These are phyloP conservation scores for Sonneratia caseolaris DNA, from an alignment of 345 rosid species.

Conservation along the genomic window DNA sequence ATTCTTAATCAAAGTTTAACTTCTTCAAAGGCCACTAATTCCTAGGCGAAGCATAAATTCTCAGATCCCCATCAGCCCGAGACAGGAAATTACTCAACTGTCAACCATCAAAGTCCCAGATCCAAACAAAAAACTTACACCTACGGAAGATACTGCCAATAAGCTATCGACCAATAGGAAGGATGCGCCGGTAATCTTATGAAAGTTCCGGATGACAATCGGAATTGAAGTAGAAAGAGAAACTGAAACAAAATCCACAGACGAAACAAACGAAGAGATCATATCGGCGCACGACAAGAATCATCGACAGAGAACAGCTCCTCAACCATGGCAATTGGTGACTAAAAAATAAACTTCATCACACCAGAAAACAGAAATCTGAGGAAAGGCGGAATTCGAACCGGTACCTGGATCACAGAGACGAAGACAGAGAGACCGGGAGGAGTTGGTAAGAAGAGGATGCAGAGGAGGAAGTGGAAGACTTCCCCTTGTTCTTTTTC, in stretches of 20 bases:
- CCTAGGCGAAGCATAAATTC: neutral
- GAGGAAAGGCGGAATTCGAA: neutral
- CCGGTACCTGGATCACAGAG: neutral
- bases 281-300: neutral
- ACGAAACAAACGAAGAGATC: neutral
- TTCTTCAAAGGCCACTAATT: neutral
- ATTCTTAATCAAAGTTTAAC: neutral
- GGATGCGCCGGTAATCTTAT: neutral
- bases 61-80: neutral
- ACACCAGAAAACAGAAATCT: neutral
- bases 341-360: neutral
- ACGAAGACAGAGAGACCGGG: neutral
- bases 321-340: neutral
- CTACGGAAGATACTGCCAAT: neutral
- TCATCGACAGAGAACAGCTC: neutral
- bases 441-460: neutral
- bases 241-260: neutral
- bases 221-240: neutral
- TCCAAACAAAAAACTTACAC: neutral
- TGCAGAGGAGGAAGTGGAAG: neutral
- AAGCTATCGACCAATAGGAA: neutral
- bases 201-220: neutral
- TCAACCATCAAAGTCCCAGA: neutral
- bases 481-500: neutral
- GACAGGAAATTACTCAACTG: neutral